Percentiles rank a stretch among this genome's conserved stretches.
Evolutionary conservation across 1,139 yeast genomes (phyloP).

Genomic region (Blastobotrys buckinghamii): DNA sequence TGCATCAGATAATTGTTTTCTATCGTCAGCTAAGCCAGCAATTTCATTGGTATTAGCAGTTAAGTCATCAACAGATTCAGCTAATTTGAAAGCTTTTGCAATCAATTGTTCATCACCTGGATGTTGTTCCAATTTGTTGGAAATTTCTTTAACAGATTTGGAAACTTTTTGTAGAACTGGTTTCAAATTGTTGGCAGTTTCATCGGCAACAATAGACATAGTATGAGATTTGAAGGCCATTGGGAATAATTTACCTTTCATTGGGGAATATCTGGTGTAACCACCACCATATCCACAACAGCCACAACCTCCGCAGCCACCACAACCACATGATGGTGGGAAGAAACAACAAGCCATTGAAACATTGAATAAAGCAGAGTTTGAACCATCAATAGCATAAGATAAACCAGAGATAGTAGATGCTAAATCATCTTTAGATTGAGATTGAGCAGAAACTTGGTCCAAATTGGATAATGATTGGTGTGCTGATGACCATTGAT

Average conservation of each 20-base stretch:
- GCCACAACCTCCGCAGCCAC: not conserved
- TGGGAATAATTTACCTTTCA: not conserved
- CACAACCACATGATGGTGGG: not conserved
- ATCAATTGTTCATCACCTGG: not conserved
- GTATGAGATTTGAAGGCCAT: not conserved
- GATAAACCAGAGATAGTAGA: not conserved
- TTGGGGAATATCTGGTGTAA: not conserved
- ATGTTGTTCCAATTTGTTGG: not conserved
- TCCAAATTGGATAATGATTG: not conserved
- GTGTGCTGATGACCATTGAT: not conserved
- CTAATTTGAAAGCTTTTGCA: not conserved
- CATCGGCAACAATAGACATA: not conserved
- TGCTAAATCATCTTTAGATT: not conserved
- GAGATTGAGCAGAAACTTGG: not conserved
- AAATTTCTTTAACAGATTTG: not conserved
- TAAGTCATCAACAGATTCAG: not conserved
- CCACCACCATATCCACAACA: not conserved
- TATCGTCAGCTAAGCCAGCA: not conserved
- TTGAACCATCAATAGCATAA: constrained; percentile 1
- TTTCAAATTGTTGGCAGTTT: not conserved
- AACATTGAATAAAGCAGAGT: not conserved
- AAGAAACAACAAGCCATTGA: not conserved
- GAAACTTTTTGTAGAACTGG: not conserved
- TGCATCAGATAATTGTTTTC: not conserved
- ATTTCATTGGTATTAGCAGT: not conserved